Evolutionary conservation across 805 yeast genomes (phyloP).

Genomic region (Candida methanosorbosa): DNA sequence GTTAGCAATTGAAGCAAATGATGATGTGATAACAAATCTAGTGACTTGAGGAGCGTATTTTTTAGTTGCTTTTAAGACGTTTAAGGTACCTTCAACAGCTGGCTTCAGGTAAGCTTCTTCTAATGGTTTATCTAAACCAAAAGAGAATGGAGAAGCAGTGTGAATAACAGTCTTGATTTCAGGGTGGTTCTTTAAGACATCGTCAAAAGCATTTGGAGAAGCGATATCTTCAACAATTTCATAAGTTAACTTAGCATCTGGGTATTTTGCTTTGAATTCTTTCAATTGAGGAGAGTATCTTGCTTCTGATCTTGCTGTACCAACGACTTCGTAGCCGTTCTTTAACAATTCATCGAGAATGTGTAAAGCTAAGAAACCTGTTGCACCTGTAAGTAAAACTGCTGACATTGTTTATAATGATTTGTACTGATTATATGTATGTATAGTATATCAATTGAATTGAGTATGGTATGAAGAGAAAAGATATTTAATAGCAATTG

Average conservation of each 20-base stretch:
- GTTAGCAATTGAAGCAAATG: too few species aligned
- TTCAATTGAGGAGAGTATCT: not conserved
- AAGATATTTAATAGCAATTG: too few species aligned
- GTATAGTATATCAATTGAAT: too few species aligned
- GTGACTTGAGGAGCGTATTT: slow-evolving; percentile 31
- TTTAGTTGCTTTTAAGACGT: slow-evolving; percentile 32
- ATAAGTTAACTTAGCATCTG: slow-evolving; percentile 13
- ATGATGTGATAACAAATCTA: slow-evolving; percentile 39
- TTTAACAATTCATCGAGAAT: slow-evolving; percentile 15
- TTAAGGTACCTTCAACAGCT: slow-evolving; percentile 38
- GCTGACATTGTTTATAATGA: too few species aligned
- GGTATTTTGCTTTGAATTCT: slow-evolving; percentile 8
- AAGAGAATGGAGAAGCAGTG: slow-evolving; percentile 40
- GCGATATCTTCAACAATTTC: slow-evolving; percentile 26
- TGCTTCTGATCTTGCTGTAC: slow-evolving; percentile 18
- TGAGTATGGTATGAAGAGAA: too few species aligned
- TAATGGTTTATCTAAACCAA: slow-evolving; percentile 24
- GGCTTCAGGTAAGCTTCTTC: slow-evolving; percentile 37
- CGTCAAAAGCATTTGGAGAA: slow-evolving; percentile 35
- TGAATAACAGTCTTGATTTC: slow-evolving; percentile 37
- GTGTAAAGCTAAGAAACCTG: slow-evolving; percentile 14
- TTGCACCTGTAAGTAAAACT: slow-evolving; percentile 1
- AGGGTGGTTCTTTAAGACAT: slow-evolving; percentile 30
- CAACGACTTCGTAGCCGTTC: slow-evolving; percentile 19
- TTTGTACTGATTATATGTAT: too few species aligned